Evolutionary conservation across 345 rosid genomes (phyloP), one percentile per base, ranked within the genome.

Genomic region (Limnanthes douglasii): DNA sequence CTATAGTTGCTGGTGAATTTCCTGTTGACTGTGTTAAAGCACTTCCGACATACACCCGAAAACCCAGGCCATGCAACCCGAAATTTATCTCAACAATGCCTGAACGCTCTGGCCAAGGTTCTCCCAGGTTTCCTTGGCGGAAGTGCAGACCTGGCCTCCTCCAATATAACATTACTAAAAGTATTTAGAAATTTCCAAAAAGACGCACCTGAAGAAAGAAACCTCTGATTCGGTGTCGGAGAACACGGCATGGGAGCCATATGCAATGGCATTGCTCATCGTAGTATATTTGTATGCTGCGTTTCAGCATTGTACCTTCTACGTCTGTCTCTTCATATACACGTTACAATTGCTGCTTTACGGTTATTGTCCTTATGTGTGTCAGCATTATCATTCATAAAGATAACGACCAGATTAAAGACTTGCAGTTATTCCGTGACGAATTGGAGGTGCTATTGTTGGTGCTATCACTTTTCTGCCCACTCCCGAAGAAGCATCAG

Each of bases 231-330:
- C 41, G 99, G 99, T 43, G 99, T 92, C 8, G 69, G 99, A 42
- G 99, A 92, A 46, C 99, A 92, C 11, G 94, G 78, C 4, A 92
- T 92, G 99, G 99, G 99, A 63, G 93, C 72, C 46, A 92, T 92
- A 55, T 60, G 83, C 59, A 92, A 85, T 15, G 99, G 99, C 49
- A 85, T 92, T 53, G 83, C 77, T 27, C 93, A 41, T 37, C 99
- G 85, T 62, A 66, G 83, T 53, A 93, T n/a, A n/a, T n/a, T n/a
- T n/a, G n/a, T n/a, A n/a, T n/a, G n/a, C n/a, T n/a, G n/a, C n/a
- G n/a, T n/a, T n/a, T n/a, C n/a, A n/a, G n/a, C n/a, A n/a, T n/a
- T n/a, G n/a, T n/a, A n/a, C n/a, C n/a, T n/a, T n/a, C n/a, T n/a
- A n/a, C n/a, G n/a, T n/a, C n/a, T n/a, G n/a, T n/a, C n/a, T n/a